phyloP scores from a whole-genome alignment of 177 flowering plant species.

The Telopea speciosissima region DNA sequence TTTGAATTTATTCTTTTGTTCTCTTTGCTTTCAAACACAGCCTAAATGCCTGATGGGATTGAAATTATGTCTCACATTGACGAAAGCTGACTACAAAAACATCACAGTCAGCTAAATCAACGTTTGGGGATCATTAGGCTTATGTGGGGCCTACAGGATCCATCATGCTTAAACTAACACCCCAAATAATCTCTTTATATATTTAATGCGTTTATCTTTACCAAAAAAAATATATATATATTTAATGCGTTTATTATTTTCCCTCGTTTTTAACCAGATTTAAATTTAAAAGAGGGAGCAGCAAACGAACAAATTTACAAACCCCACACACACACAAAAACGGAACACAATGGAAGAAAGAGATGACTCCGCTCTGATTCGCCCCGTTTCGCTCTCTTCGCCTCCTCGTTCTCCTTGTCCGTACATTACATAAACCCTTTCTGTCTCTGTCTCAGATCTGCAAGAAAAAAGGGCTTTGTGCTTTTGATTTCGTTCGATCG shows the following conservation, averaged over 20 bases:
- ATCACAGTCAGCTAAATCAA: no score
- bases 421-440: neutral
- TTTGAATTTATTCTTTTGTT: no score
- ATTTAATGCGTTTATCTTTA: no score
- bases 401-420: neutral
- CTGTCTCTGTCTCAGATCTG: neutral
- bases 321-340: neutral
- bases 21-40: no score
- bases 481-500: neutral
- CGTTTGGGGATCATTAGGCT: no score
- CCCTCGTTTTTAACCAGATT: conserved; percentile 1
- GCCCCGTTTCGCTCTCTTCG: neutral
- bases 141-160: no score
- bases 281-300: neutral
- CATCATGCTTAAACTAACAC: no score
- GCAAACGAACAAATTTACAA: neutral
- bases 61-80: no score
- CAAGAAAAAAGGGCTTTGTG: neutral
- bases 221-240: no score
- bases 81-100: no score
- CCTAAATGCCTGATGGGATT: no score
- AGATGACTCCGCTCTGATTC: neutral
- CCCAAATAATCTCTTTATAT: no score
- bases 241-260: neutral
- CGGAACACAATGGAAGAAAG: neutral